Percentiles rank a stretch among this genome's conserved stretches.
Conservation (phyloP, 495 filamentous ascomycete genomes). For the Neurospora sp. region DNA sequence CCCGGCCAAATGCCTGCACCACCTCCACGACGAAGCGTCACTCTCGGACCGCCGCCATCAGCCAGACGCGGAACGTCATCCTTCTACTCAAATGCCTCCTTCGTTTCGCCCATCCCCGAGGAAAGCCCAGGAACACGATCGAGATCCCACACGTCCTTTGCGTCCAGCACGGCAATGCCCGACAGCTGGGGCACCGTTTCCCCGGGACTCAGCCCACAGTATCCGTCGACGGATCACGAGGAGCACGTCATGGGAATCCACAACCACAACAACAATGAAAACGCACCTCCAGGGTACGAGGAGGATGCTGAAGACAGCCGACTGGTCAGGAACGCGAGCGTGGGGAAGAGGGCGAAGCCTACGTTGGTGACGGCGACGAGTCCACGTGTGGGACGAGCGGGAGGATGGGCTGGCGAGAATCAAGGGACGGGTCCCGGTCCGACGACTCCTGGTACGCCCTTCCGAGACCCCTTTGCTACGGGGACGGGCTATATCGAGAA, state of each 20-base stretch:
- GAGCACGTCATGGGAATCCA: slow-evolving; percentile 31
- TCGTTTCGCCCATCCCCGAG: slow-evolving; percentile 82
- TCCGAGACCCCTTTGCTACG: slow-evolving; percentile 9
- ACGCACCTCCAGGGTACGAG: slow-evolving; percentile 29
- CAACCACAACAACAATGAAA: slow-evolving; percentile 15
- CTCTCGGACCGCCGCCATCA: slow-evolving; percentile 55
- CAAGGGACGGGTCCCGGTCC: slow-evolving; percentile 17
- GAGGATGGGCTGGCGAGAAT: slow-evolving; percentile 12
- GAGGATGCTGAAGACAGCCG: slow-evolving; percentile 51
- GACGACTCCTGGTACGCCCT: slow-evolving; percentile 24
- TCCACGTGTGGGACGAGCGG: slow-evolving; percentile 16
- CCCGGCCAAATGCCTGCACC: slow-evolving; percentile 31
- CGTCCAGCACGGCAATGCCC: slow-evolving; percentile 74
- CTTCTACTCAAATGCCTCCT: slow-evolving; percentile 66
- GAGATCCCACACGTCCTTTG: slow-evolving; percentile 58
- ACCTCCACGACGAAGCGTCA: slow-evolving; percentile 43
- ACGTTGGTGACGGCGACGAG: slow-evolving; percentile 52
- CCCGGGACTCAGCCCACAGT: slow-evolving; percentile 29
- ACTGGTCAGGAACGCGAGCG: slow-evolving; percentile 67
- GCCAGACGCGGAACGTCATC: slow-evolving; percentile 58
- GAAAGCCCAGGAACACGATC: slow-evolving; percentile 48
- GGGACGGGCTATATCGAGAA: slow-evolving; percentile 36
- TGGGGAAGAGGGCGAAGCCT: slow-evolving; percentile 64
- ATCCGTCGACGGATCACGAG: slow-evolving; percentile 37
- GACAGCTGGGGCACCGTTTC: slow-evolving; percentile 49